These are phyloP conservation scores for Bipolaris oryzae DNA, from an alignment of 2,329 filamentous ascomycete species.

Conservation along the genomic window DNA sequence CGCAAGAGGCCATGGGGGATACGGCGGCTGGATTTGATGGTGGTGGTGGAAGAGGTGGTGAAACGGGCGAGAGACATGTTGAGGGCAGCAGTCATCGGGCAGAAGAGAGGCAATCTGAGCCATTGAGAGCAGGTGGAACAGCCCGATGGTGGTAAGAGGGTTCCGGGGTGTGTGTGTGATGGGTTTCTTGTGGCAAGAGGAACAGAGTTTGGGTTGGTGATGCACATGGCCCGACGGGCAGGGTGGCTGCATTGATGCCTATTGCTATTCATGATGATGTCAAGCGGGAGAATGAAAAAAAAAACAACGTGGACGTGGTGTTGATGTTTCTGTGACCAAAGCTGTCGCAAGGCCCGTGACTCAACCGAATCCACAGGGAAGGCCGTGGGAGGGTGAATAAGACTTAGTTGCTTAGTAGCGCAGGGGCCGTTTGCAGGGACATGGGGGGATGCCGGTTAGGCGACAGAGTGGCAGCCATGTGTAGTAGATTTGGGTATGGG, in stretches of 20 bases:
- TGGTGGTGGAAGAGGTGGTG: conserved; percentile 9
- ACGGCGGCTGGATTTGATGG: conserved; percentile 5
- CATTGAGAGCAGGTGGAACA: background rate
- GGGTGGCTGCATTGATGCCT: background rate
- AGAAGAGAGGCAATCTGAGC: conserved; percentile 12
- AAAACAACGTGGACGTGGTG: conserved; percentile 2
- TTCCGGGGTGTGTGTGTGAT: background rate
- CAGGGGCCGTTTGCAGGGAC: background rate
- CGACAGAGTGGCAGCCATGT: background rate
- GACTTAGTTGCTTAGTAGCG: background rate
- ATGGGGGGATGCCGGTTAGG: background rate
- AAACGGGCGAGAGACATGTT: conserved; percentile 19
- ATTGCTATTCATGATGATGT: conserved; percentile 6
- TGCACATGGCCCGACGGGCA: background rate
- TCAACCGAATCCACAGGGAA: background rate
- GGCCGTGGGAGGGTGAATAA: background rate
- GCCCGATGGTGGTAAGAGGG: background rate
- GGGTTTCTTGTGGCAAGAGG: conserved; percentile 4
- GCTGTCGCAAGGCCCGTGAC: conserved; percentile 4
- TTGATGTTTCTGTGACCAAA: conserved; percentile 14
- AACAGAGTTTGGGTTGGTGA: conserved; percentile 6
- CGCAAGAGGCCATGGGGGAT: conserved; percentile 1
- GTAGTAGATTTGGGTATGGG: background rate
- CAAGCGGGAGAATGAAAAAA: conserved; percentile 5
- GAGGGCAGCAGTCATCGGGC: background rate